Evolutionary conservation across 345 rosid species (phyloP), one percentile per base, ranked within the genome.

Genomic region (Citrus hindsii): DNA sequence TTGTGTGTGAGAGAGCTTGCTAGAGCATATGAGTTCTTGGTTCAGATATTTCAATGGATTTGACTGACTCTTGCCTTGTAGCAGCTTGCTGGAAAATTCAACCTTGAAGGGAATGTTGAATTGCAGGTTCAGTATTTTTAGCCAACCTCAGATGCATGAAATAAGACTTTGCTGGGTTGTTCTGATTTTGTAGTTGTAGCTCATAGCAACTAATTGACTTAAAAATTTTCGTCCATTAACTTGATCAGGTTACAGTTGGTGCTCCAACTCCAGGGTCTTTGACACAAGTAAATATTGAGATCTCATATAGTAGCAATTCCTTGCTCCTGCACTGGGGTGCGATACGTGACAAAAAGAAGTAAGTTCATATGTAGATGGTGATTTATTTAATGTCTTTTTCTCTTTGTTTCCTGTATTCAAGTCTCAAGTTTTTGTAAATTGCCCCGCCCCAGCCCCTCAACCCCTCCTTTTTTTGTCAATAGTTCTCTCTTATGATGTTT

Each of bases 301-400:
- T 92, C 30, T 81, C 84, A 22, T 80, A 88, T 78, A 75, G 79
- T 69, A 89, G 91, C 71, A 91, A 90, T 74, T 87, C 98, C 37
- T 86, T 96, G 87, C 76, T 92, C 70, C 90, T 96, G 42, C 99
- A 96, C 82, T 96, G 99, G 98, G 99, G 98, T 71, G 97, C 76
- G 24, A 82, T 94, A 79, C 84, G 79, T 37, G 95, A 90, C 85
- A 85, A 79, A 78, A 88, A 85, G 53, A 93, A 86, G 99, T 96
- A 87, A 85, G 94, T 80, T 73, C 66, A 71, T 51, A 69, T 84
- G 56, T 75, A 76, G 27, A 71, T 53, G 61, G 63, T 71, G 62
- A 58, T 51, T 79, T 79, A 68, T 73, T 69, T 16, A 37, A 10
- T 33, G 0, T 74, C 48, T 30, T 33, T 63, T 78, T 76, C 35